Evolutionary conservation across 805 yeast genomes (phyloP).

Genomic region (Lachancea cidri): DNA sequence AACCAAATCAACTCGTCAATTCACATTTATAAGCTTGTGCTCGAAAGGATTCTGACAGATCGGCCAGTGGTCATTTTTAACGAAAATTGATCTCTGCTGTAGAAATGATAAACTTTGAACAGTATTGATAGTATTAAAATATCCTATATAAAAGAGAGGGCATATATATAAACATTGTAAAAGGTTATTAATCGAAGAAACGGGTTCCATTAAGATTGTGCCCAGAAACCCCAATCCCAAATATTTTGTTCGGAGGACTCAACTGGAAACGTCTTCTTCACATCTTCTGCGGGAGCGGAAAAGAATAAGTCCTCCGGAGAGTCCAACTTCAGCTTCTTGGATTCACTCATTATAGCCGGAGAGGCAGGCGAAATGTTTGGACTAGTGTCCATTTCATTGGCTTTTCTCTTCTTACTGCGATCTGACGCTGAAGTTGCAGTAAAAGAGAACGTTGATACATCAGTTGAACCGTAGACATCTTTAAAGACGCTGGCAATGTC

Average conservation of each 20-base stretch:
- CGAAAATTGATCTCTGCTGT: too few relatives aligned
- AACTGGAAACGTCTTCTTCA: slow-evolving; percentile 1
- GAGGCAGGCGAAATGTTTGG: slow-evolving; percentile 24
- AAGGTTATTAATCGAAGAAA: slow-evolving; percentile 3
- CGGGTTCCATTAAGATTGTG: slow-evolving; percentile 5
- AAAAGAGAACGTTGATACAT: slow-evolving; percentile 15
- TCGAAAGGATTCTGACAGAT: background rate
- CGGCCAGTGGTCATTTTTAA: too few relatives aligned
- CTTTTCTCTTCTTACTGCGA: slow-evolving; percentile 24
- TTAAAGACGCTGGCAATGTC: slow-evolving; percentile 25
- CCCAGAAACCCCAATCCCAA: slow-evolving; percentile 34
- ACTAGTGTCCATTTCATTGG: slow-evolving; percentile 21
- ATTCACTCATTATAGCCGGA: slow-evolving; percentile 29
- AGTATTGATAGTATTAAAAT: too few relatives aligned
- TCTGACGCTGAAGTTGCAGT: slow-evolving; percentile 5
- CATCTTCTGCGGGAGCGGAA: slow-evolving; percentile 9
- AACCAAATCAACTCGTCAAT: too few relatives aligned
- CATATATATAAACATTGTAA: background rate
- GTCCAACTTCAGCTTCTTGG: slow-evolving; percentile 31
- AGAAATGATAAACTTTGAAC: too few relatives aligned
- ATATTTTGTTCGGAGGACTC: slow-evolving; percentile 10
- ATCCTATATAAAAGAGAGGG: background rate
- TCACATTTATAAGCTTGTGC: background rate
- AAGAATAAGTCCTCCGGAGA: slow-evolving; percentile 32
- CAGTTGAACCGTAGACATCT: slow-evolving; percentile 18